phyloP scores from a whole-genome alignment of 139 green algal genomes.

The Deuterostichococcus epilithicus region DNA sequence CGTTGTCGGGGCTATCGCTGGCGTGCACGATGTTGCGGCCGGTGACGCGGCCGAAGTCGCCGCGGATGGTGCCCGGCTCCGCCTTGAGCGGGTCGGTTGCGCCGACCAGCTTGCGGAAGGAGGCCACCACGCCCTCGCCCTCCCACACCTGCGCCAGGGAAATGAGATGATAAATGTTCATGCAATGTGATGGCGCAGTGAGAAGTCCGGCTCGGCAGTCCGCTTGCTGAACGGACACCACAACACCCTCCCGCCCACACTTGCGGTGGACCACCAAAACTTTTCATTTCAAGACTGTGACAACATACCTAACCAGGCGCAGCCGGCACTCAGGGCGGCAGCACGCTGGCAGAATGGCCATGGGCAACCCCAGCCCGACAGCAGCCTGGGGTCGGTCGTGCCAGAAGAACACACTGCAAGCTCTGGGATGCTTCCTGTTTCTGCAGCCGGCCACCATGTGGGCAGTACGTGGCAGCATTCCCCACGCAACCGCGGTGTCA shows the following conservation, averaged over 20 bases:
- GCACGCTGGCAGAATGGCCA: too few relatives aligned
- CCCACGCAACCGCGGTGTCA: too few relatives aligned
- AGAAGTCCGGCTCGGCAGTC: not conserved
- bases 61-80: constrained; percentile 94
- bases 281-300: not conserved
- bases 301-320: too few relatives aligned
- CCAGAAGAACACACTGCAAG: too few relatives aligned
- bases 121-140: constrained; percentile 89
- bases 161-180: not conserved
- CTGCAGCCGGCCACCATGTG: too few relatives aligned
- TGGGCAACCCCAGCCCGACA: too few relatives aligned
- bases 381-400: too few relatives aligned
- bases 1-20: constrained; percentile 86
- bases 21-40: constrained; percentile 96
- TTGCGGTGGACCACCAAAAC: too few relatives aligned
- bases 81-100: constrained; percentile 91
- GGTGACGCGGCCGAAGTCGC: constrained; percentile 77
- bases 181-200: not conserved
- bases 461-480: too few relatives aligned
- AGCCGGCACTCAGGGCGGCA: too few relatives aligned
- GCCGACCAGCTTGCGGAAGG: constrained; percentile 88
- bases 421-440: too few relatives aligned
- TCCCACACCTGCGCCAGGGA: constrained; percentile 94
- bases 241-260: not conserved
- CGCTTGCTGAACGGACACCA: not conserved